Base-by-base conservation (phyloP, 345 rosid species). In the Brassica rapa region DNA sequence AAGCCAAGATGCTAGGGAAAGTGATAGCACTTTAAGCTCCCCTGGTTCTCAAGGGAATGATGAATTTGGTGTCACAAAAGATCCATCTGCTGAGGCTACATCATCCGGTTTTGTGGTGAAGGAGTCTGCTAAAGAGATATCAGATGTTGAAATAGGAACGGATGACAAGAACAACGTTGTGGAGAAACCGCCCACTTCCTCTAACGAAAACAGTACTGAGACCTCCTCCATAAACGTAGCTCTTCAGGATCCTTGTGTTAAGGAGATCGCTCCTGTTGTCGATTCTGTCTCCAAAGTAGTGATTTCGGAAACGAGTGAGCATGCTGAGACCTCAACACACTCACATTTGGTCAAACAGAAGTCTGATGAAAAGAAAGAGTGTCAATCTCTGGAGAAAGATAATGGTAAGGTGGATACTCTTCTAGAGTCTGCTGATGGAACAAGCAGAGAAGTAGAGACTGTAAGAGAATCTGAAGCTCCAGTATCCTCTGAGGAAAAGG, bases 1-100 rank as follows among this genome's bases (percentile, higher is more conserved):
- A 74, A 83, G 87, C 78, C 90, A 87, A 78, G 88, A 86, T 66
- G 98, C 88, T 80, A 89, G 86, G 83, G 96, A 82, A 49, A 88
- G 93, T 77, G 97, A 93, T 55, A 75, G 85, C 67, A 90, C 79
- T 66, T 74, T 77, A 74, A 83, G 83, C 57, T 86, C 93, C 74
- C 91, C 90, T 64, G 82, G 72, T 64, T 88, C 94, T 57, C 89
- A 84, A 70, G 86, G 77, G 16, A 86, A 76, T 79, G 86, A 75
- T 60, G 91, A 80, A 15, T 67, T 81, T 33, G 90, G 75, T 29
- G 19, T 14, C 19, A 81, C 81, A 64, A 77, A 66, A 14, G 89
- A 69, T 75, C 71, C 75, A 4, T 78, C 71, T 46, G 16, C 84
- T 68, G 29, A 25, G 29, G 70, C 43, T 75, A 62, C 5, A 25